phyloP scores from a whole-genome alignment of 257 asterid genomes.

The Penstemon barbatus region DNA sequence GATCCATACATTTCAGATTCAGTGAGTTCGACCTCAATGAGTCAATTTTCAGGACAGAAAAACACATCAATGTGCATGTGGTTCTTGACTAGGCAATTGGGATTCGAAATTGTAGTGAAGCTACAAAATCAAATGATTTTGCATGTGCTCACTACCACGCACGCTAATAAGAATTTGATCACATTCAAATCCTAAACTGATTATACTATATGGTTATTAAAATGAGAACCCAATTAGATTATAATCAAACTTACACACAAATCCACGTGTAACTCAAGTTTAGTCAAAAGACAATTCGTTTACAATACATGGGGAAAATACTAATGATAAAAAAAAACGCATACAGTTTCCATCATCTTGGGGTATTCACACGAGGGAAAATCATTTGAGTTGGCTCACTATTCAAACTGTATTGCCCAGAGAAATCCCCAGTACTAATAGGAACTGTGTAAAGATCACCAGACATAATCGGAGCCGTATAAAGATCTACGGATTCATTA shows the following conservation, averaged over 20 bases:
- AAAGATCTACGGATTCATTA: background rate
- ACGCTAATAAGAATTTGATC: background rate
- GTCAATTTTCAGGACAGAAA: constrained; percentile 20
- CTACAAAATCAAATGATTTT: constrained; percentile 16
- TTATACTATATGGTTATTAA: too few species aligned
- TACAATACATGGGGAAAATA: too few species aligned
- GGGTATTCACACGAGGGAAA: background rate
- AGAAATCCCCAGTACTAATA: background rate
- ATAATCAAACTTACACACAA: too few species aligned
- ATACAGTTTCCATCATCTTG: background rate
- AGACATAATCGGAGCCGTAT: background rate
- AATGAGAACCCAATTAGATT: too few species aligned
- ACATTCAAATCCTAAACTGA: too few species aligned
- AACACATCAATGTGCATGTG: constrained; percentile 22
- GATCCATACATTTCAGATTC: constrained; percentile 33
- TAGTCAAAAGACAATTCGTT: too few species aligned
- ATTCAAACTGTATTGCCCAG: background rate
- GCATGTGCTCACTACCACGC: too few species aligned
- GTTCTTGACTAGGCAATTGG: constrained; percentile 73
- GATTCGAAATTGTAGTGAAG: constrained; percentile 36
- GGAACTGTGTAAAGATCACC: background rate
- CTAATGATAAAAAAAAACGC: background rate
- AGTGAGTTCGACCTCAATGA: constrained; percentile 27
- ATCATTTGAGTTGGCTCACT: background rate
- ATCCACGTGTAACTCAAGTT: too few species aligned